Evolutionary conservation across 768 basidiomycete species (phyloP).

Genomic region (Dacryopinax spathularia): DNA sequence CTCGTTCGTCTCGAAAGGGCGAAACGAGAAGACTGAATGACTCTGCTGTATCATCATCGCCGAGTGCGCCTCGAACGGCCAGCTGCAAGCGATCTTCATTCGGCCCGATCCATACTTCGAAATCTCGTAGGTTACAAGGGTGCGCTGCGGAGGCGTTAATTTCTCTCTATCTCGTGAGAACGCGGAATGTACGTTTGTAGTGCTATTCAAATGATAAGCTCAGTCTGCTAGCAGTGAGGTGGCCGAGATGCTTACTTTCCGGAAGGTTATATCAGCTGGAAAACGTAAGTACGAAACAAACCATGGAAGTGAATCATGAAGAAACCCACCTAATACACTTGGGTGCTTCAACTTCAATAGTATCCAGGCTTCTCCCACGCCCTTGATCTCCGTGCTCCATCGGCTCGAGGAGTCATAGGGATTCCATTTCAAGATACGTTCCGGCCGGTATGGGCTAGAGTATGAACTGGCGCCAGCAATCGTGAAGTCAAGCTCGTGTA

Average conservation of each 20-base stretch:
- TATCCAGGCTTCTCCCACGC: conserved; percentile 50
- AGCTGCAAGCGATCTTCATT: conserved; percentile 54
- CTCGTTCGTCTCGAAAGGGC: no score
- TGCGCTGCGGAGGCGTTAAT: conserved; percentile 37
- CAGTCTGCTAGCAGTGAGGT: no score
- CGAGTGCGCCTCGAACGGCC: conserved; percentile 46
- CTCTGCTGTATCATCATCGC: conserved; percentile 53
- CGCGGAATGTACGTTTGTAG: conserved; percentile 22
- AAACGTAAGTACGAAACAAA: conserved; percentile 4
- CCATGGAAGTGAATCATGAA: not conserved
- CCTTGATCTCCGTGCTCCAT: conserved; percentile 59
- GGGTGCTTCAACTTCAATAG: conserved; percentile 46
- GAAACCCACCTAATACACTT: conserved; percentile 49
- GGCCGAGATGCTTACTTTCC: conserved; percentile 58
- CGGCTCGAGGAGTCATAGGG: conserved; percentile 52
- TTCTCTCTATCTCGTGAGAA: conserved; percentile 6
- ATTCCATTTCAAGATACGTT: conserved; percentile 52
- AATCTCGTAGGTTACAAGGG: conserved; percentile 76
- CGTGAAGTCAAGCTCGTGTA: not conserved
- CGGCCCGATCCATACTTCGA: conserved; percentile 54
- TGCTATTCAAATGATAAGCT: no score
- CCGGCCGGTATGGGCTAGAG: not conserved
- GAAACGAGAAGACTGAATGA: conserved; percentile 48
- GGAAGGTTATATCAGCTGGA: conserved; percentile 60
- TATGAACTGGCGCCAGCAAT: not conserved